A percentile compares a stretch with the other conserved stretches of the same genome.
Conservation (phyloP, 192 early-diverging fungal genomes). For the Backusella westeae region DNA sequence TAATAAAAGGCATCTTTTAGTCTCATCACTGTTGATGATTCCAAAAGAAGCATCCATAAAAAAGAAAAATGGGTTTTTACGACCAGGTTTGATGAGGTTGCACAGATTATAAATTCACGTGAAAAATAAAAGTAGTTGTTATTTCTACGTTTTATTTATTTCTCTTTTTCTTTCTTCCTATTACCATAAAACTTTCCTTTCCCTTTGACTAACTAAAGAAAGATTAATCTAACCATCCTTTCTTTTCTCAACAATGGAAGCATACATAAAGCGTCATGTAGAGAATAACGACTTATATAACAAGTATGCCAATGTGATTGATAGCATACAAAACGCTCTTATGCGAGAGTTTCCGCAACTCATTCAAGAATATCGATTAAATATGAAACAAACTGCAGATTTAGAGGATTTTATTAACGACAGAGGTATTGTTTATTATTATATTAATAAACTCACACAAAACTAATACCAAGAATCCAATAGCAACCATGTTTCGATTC, state of each 20-base stretch:
- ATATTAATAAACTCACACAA: no score
- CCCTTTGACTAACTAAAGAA: not conserved
- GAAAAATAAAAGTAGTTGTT: not conserved
- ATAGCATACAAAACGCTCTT: constrained; percentile 28
- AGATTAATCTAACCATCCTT: not conserved
- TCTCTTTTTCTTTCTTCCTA: not conserved
- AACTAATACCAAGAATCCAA: no score
- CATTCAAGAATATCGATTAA: constrained; percentile 17
- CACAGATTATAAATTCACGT: not conserved
- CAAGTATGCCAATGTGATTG: constrained; percentile 12
- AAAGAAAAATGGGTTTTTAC: not conserved
- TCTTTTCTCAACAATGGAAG: constrained; percentile 14
- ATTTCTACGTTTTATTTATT: not conserved
- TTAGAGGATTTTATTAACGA: constrained; percentile 30
- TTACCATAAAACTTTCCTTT: not conserved
- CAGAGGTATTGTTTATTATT: constrained; percentile 1
- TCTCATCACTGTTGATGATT: no score
- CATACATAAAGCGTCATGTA: not conserved
- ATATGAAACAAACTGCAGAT: not conserved
- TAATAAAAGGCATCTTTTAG: no score
- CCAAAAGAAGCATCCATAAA: no score
- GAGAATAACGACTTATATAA: constrained; percentile 15
- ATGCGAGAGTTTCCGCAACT: constrained; percentile 26
- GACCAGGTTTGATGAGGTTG: not conserved
- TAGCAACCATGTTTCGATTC: constrained; percentile 44